Conservation (phyloP, 192 early-diverging fungal species). For the Coemansia erecta region DNA sequence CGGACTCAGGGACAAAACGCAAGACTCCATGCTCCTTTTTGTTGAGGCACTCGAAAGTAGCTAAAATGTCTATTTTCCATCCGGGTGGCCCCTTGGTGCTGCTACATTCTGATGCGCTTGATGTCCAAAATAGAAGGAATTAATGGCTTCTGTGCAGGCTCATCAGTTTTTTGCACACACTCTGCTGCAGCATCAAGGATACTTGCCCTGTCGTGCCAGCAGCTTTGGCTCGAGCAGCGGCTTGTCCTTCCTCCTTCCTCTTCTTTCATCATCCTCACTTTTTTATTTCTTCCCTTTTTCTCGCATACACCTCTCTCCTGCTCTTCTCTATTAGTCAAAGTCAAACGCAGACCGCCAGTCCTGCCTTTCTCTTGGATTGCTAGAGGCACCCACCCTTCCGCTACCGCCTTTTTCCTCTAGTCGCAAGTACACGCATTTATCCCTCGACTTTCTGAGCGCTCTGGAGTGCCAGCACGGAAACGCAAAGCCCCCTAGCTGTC, state of each 20-base stretch:
- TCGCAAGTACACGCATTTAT: too few species aligned
- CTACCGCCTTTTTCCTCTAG: too few species aligned
- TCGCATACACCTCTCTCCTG: background rate
- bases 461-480: too few species aligned
- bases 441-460: too few species aligned
- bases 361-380: conserved; percentile 4
- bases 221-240: background rate
- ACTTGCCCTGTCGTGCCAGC: background rate
- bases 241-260: background rate
- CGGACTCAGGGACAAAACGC: too few species aligned
- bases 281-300: background rate
- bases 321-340: background rate
- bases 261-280: conserved; percentile 8
- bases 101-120: background rate
- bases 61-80: too few species aligned
- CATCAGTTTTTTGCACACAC: background rate
- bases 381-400: background rate
- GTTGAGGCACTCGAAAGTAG: too few species aligned
- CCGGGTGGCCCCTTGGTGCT: too few species aligned
- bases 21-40: too few species aligned
- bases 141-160: conserved; percentile 7
- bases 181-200: background rate
- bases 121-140: conserved; percentile 6
- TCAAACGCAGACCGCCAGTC: conserved; percentile 1
- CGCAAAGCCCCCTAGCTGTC: too few species aligned